Percentiles rank a stretch among this genome's conserved stretches.
Evolutionary conservation across 331 rosid species (phyloP).

Genomic region (Rhamnella rubrinervis): DNA sequence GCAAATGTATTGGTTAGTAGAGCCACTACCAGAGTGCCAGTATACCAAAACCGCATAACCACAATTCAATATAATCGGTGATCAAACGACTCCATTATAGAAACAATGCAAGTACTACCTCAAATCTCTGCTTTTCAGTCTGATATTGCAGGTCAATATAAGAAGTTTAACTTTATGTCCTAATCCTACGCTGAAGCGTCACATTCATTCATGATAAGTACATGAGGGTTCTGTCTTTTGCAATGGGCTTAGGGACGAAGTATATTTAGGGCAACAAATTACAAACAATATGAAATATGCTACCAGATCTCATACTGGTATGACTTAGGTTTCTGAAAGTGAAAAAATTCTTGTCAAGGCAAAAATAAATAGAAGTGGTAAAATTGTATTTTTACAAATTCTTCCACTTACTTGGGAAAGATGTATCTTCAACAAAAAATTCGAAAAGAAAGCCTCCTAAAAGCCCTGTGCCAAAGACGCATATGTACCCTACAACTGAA

Average conservation of each 20-base stretch:
- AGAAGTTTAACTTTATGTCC: neutral
- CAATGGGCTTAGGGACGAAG: too few species aligned
- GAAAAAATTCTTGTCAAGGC: neutral
- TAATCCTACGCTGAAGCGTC: too few species aligned
- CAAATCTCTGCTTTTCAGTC: neutral
- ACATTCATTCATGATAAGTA: too few species aligned
- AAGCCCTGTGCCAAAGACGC: constrained; percentile 83
- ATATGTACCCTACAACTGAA: constrained; percentile 67
- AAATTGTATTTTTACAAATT: neutral
- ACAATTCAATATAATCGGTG: too few species aligned
- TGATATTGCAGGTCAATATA: neutral
- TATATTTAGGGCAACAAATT: too few species aligned
- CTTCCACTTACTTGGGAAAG: constrained; percentile 76
- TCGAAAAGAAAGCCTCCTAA: constrained; percentile 69
- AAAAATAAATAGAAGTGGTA: neutral
- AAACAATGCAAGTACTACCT: neutral
- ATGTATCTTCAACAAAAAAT: constrained; percentile 50
- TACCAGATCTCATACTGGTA: too few species aligned
- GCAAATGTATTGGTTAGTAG: neutral
- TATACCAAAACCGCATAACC: too few species aligned
- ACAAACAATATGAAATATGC: too few species aligned
- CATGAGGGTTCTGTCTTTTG: too few species aligned
- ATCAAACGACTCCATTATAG: too few species aligned
- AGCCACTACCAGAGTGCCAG: neutral
- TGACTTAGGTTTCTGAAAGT: too few species aligned